phyloP scores from a whole-genome alignment of 2,329 filamentous ascomycete species.

The Alternaria tenuissima region DNA sequence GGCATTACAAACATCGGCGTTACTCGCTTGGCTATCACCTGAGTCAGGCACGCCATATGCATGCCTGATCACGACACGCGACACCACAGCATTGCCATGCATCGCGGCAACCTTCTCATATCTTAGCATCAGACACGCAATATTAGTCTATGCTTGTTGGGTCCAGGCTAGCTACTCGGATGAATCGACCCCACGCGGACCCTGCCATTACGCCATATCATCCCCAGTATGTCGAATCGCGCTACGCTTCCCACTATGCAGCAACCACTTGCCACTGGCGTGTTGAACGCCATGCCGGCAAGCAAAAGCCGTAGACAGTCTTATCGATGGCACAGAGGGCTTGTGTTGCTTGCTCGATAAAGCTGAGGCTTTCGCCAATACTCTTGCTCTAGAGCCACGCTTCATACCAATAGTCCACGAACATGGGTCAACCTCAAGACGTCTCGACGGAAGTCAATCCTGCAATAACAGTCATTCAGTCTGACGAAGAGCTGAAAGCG shows the following conservation, averaged over 20 bases:
- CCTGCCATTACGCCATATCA: slow-evolving; percentile 15
- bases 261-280: not conserved
- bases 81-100: not conserved
- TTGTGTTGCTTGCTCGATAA: slow-evolving; percentile 1
- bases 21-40: not conserved
- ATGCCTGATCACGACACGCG: slow-evolving; percentile 9
- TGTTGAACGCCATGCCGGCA: slow-evolving; percentile 1
- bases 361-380: not conserved
- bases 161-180: not conserved
- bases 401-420: not conserved
- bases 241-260: not conserved
- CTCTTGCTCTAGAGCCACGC: not conserved
- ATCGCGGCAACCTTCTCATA: not conserved
- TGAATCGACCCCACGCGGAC: not conserved
- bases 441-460: not conserved
- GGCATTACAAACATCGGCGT: not conserved
- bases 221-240: slow-evolving; percentile 14
- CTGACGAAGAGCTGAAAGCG: not conserved
- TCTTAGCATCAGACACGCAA: not conserved
- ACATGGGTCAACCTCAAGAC: slow-evolving; percentile 7
- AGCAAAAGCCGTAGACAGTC: not conserved
- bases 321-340: not conserved
- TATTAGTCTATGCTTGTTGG: not conserved
- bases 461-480: not conserved
- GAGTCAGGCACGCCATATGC: slow-evolving; percentile 11